These are phyloP conservation scores for Ceratocystis cacaofunesta DNA, from an alignment of 2,329 filamentous ascomycete genomes.

Conservation along the genomic window DNA sequence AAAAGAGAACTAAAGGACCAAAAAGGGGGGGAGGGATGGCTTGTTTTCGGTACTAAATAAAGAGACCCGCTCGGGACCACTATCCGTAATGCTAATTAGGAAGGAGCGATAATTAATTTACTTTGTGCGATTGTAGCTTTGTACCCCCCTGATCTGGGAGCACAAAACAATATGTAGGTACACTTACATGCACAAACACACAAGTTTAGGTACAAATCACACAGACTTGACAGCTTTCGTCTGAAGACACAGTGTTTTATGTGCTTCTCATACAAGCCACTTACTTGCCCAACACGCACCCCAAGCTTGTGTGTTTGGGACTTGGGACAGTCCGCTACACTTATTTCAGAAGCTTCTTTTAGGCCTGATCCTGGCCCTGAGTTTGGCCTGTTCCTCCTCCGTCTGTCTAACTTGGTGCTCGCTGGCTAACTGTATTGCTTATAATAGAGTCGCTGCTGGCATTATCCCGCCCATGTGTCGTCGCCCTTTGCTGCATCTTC, in stretches of 20 bases:
- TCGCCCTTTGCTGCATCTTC: background rate
- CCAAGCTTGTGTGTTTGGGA: background rate
- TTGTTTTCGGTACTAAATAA: background rate
- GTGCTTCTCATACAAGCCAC: background rate
- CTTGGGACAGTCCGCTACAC: background rate
- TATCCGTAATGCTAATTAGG: background rate
- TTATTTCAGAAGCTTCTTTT: background rate
- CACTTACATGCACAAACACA: background rate
- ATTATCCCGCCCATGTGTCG: background rate
- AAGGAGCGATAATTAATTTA: background rate
- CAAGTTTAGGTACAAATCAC: background rate
- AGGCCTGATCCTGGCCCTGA: background rate
- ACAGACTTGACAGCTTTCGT: slow-evolving; percentile 10
- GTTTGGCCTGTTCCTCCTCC: background rate
- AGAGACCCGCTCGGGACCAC: slow-evolving; percentile 5
- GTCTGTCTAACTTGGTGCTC: background rate
- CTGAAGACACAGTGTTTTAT: slow-evolving; percentile 5
- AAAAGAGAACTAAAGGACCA: background rate
- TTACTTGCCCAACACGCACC: background rate
- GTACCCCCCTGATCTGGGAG: background rate
- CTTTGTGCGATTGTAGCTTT: background rate
- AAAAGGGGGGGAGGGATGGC: background rate
- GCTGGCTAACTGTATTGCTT: background rate
- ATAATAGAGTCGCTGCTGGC: background rate
- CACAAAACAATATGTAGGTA: background rate